These are phyloP conservation scores for Lipomyces yamadae DNA, from an alignment of 805 yeast species.

Conservation along the genomic window DNA sequence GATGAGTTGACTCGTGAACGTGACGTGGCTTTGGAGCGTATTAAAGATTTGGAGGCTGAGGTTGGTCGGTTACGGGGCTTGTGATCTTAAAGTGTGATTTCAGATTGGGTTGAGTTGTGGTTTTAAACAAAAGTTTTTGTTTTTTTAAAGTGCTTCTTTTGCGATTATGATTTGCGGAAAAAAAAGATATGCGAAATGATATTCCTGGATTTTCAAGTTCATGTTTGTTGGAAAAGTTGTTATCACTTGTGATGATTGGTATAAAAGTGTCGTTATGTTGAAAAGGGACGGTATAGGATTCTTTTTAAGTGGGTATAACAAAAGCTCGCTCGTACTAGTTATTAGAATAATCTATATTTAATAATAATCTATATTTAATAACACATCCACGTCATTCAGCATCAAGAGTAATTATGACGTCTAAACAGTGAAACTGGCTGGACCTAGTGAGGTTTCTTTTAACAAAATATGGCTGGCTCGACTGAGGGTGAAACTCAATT, in stretches of 20 bases:
- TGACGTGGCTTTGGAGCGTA: slow-evolving; percentile 23
- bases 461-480: too few relatives aligned
- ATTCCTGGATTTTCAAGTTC: not conserved
- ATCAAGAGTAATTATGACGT: too few relatives aligned
- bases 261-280: not conserved
- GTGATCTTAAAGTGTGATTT: not conserved
- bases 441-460: too few relatives aligned
- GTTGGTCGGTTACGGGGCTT: slow-evolving; percentile 22
- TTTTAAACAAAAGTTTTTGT: slow-evolving; percentile 1
- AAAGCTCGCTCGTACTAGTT: not conserved
- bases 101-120: not conserved
- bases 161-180: not conserved
- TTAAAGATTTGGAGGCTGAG: slow-evolving; percentile 29
- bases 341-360: not conserved
- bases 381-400: too few relatives aligned
- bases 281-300: not conserved
- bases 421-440: too few relatives aligned
- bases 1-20: slow-evolving; percentile 53
- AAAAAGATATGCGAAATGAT: not conserved
- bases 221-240: not conserved
- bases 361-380: too few relatives aligned
- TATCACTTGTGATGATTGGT: not conserved
- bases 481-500: too few relatives aligned
- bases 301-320: not conserved
- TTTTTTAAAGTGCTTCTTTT: slow-evolving; percentile 4